phyloP scores from a whole-genome alignment of 495 filamentous ascomycete species.

The Entonaema liquescens region DNA sequence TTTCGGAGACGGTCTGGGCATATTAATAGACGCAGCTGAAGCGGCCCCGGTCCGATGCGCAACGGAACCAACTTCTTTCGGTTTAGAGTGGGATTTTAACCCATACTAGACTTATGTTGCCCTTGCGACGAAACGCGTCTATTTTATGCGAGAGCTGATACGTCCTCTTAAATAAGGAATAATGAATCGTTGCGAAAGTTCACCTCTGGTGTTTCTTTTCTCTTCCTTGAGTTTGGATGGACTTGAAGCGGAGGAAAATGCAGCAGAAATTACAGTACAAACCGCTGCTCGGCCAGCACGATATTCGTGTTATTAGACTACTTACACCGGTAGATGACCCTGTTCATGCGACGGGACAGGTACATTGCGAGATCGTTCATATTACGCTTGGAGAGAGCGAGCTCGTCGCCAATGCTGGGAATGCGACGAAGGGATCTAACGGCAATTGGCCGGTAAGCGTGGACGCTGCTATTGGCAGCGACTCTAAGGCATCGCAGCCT shows the following conservation, averaged over 20 bases:
- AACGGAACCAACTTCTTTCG: background rate
- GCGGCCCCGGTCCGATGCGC: background rate
- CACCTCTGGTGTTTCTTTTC: background rate
- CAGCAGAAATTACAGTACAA: slow-evolving; percentile 26
- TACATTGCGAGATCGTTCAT: background rate
- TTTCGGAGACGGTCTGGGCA: background rate
- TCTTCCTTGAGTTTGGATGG: background rate
- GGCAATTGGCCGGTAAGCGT: background rate
- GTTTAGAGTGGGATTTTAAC: background rate
- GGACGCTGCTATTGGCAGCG: background rate
- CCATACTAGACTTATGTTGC: background rate
- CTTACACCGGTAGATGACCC: slow-evolving; percentile 24
- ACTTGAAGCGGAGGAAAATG: slow-evolving; percentile 1
- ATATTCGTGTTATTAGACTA: slow-evolving; percentile 25
- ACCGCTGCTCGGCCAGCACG: slow-evolving; percentile 10
- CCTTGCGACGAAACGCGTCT: background rate
- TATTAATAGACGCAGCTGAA: background rate
- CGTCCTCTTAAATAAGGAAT: background rate
- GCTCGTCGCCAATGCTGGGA: background rate
- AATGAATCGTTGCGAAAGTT: background rate
- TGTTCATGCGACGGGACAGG: slow-evolving; percentile 1
- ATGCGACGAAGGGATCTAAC: background rate
- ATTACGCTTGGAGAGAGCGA: background rate
- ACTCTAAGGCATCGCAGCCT: slow-evolving; percentile 8
- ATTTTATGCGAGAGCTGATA: background rate